phyloP scores from a whole-genome alignment of 1,284 basidiomycete genomes.

The Volvariella volvacea region DNA sequence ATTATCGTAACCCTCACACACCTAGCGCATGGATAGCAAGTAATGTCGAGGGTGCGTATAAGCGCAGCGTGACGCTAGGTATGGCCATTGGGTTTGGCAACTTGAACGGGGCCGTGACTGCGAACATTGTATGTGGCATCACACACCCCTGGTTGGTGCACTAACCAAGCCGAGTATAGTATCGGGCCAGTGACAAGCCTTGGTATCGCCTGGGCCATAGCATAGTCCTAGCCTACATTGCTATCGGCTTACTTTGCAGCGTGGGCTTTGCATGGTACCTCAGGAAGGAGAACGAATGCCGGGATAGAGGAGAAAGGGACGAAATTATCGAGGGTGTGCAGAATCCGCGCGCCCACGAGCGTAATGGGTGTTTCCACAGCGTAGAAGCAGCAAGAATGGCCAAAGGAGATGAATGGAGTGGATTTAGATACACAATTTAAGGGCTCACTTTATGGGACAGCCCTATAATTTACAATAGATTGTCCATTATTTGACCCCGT shows the following conservation, averaged over 20 bases:
- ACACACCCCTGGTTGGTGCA: neutral
- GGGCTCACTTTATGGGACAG: neutral
- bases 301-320: slow-evolving; percentile 59
- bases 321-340: slow-evolving; percentile 50
- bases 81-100: slow-evolving; percentile 65
- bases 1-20: neutral
- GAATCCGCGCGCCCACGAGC: slow-evolving; percentile 28
- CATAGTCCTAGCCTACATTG: slow-evolving; percentile 59
- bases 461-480: neutral
- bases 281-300: slow-evolving; percentile 50
- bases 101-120: slow-evolving; percentile 60
- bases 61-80: slow-evolving; percentile 64
- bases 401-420: slow-evolving; percentile 55
- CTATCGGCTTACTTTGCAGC: slow-evolving; percentile 52
- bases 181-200: slow-evolving; percentile 55
- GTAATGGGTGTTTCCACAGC: slow-evolving; percentile 38
- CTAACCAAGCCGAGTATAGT: slow-evolving; percentile 28
- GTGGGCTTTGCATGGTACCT: slow-evolving; percentile 40
- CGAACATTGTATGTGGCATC: slow-evolving; percentile 49
- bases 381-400: slow-evolving; percentile 43
- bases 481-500: no score
- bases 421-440: slow-evolving; percentile 46
- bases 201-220: slow-evolving; percentile 59
- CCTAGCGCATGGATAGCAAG: slow-evolving; percentile 53
- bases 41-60: slow-evolving; percentile 68